Evolutionary conservation across 179 eudicot genomes (phyloP), one percentile per base, ranked within the genome.

Genomic region (Silene vulgaris): DNA sequence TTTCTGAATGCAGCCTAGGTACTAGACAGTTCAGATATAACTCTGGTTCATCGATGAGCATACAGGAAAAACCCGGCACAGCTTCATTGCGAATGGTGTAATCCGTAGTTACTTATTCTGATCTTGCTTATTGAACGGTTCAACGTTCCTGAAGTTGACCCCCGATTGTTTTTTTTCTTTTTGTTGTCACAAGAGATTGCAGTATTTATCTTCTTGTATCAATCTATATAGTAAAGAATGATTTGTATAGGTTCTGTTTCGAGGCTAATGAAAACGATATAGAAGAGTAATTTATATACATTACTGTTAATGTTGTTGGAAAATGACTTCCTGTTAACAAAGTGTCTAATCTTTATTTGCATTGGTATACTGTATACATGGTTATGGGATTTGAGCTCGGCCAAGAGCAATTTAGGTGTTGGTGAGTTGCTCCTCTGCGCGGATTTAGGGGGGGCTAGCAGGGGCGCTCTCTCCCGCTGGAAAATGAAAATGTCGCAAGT

Each of bases 1-100:
- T 69, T 1, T 69, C 26, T 59, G 45, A 14, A 57, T 76, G 79
- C 79, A 76, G 79, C 79, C 74, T 59, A 76, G 79, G 74, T 69
- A 56, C 67, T 56, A 69, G 19, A 66, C 5, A 12, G 2, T 6
- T 68, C n/a, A 63, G 67, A 23, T 35, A 29, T 13, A 13, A 5
- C 0, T 68, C 3, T 8, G 56, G 59, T 45, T 9, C 26, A 20
- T 21, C 1, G 8, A 17, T 45, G 59, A 0, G 37, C 35, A 48
- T 3, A 20, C 2, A 3, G 32, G 29, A 21, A 69, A 17, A 40
- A 43, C 23, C n/a, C 26, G 21, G 13, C 54, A 19, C 35, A 19
- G 5, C 2, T 66, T 68, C 2, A 50, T 68, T 3, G 11, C 16
- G 20, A 37, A 37, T 68, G 50, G 19, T 40, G 48, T 40, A 40